Percentiles rank a stretch among this genome's conserved stretches.
Evolutionary conservation across 106 monocot species (phyloP).

Genomic region (Dendrobium nobile): DNA sequence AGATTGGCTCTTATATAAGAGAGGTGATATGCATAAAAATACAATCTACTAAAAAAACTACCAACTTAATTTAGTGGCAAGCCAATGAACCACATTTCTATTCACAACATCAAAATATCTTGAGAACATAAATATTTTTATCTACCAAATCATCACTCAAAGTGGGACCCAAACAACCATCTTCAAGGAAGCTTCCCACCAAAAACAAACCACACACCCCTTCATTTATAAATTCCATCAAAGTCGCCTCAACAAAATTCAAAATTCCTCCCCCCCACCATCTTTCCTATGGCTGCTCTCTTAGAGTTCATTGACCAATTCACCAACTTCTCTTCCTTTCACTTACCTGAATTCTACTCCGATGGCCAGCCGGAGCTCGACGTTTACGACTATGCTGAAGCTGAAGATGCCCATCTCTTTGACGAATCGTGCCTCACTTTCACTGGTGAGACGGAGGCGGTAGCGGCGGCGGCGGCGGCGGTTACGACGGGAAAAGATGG

Average conservation of each 20-base stretch:
- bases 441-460: neutral
- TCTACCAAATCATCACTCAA: too few species aligned
- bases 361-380: neutral
- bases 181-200: neutral
- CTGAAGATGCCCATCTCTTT: neutral
- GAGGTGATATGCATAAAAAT: too few species aligned
- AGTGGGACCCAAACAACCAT: too few species aligned
- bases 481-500: neutral
- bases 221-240: neutral
- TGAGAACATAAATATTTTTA: too few species aligned
- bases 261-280: neutral
- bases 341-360: neutral
- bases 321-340: neutral
- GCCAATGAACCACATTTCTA: too few species aligned
- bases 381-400: neutral
- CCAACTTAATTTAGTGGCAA: too few species aligned
- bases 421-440: neutral
- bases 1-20: too few species aligned
- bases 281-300: neutral
- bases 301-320: neutral
- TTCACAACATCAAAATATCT: too few species aligned
- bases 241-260: neutral
- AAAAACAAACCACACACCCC: neutral
- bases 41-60: too few species aligned
- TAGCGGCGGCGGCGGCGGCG: too few species aligned